Base-by-base conservation (phyloP, 306 rosid genomes). In the Adenanthera pavonina region DNA sequence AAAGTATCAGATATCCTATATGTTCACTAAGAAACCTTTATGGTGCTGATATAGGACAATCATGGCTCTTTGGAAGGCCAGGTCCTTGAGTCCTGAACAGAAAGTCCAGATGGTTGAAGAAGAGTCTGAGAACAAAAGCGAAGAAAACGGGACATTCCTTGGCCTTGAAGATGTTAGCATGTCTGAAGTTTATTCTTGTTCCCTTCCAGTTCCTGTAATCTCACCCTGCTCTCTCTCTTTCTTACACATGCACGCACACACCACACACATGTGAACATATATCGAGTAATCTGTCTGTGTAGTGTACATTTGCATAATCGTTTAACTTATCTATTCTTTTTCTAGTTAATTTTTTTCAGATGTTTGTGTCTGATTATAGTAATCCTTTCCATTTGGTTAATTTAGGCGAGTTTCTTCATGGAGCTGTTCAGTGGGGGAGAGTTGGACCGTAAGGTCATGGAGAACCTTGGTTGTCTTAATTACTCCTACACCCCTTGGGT, bases 61-160 rank as follows among this genome's bases (percentile, higher is more conserved):
- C 80, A 85, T 96, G 98, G 98, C 92, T 78, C 94, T 96, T 11
- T 96, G 99, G 97, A 96, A 93, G 84, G 96, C 98, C 73, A 94
- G 86, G 86, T 91, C 97, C n/a, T 86, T 96, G 91, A 96, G 91
- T 89, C 98, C 97, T 25, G 99, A 96, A 89, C 99, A 96, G 88
- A 92, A 91, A 88, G 91, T 93, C 76, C 90, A 88, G 86, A 82
- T 91, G 79, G 93, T 93, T 75, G 98, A 93, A 87, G 95, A 90
- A 80, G 98, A 89, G 65, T 87, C 97, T 56, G 97, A 91, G 76
- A 84, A 86, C 81, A 93, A 91, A 85, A 85, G 80, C 87, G 99
- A 96, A 10, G 98, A 96, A 72, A 90, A 85, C 78, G 91, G 89
- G 19, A 75, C 92, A 40, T 89, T 87, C 85, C 86, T 96, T 86